Evolutionary conservation across 495 filamentous ascomycete genomes (phyloP), one percentile per base, ranked within the genome.

Genomic region (Bathelium albidoporum): DNA sequence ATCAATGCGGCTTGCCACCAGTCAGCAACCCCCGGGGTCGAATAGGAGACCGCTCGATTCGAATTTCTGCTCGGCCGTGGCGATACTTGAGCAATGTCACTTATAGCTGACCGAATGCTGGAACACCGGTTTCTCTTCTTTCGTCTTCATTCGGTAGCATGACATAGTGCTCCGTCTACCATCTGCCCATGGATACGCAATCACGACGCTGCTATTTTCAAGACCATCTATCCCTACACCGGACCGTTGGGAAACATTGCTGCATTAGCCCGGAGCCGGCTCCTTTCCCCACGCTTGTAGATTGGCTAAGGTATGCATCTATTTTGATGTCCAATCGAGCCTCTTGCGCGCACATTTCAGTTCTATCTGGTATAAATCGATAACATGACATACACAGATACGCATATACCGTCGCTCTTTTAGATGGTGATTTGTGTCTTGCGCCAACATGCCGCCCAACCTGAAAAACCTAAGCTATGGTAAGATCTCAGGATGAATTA

Each of bases 401-500:
- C 18, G 36, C 9, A 41, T 41, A 41, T 18, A 18, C 36, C 36
- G 9, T 41, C 36, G 18, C 18, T 9, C 10, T 41, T 10, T 9
- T 41, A 41, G 18, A 41, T 41, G 36, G 10, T 9, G 36, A 10
- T 41, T 41, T 10, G 10, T 18, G 36, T 41, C n/a, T n/a, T 41
- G 36, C 39, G 32, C 22, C n/a, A 61, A 43, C n/a, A 77, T 77
- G 76, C 66, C 55, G 49, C 72, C 78, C 68, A 79, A 80, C 39
- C 68, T 76, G 39, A 81, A 77, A 71, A 72, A 78, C 64, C 70
- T 80, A 24, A 68, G 36, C 53, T 80, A 80, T 68, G 78, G 77
- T 74, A 62, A 18, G 31, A 32, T 53, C 58, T 10, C 2, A 55
- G 20, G 16, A 9, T 20, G 5, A 29, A 11, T 9, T n/a, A n/a